A percentile compares a stretch with the other conserved stretches of the same genome.
These are phyloP conservation scores for Agarophyton chilense DNA, from an alignment of 23 red algal species.

Conservation along the genomic window DNA sequence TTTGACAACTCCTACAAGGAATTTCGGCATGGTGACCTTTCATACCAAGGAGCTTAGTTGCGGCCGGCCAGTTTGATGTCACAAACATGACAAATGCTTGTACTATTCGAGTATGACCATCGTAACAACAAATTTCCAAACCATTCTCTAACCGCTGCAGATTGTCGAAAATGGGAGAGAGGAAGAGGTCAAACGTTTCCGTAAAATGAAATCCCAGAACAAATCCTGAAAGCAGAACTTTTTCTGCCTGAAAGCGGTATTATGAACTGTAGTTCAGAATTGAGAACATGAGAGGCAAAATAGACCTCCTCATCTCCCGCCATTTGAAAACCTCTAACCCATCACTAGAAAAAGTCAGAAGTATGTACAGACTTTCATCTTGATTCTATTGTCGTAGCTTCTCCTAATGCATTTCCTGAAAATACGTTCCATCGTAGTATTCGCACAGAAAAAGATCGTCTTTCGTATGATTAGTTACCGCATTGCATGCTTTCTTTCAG, in stretches of 20 bases:
- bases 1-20: no score
- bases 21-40: constrained; percentile 10
- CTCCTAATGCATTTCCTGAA: background rate
- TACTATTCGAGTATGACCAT: background rate
- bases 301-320: background rate
- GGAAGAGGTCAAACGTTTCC: background rate
- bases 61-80: background rate
- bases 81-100: background rate
- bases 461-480: no score
- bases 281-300: constrained; percentile 5
- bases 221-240: no score
- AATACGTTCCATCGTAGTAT: background rate
- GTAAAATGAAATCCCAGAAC: no score
- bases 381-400: background rate
- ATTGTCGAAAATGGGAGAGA: background rate
- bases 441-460: no score
- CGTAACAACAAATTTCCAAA: background rate
- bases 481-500: no score
- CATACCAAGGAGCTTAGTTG: background rate
- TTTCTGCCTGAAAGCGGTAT: no score
- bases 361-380: constrained; percentile 1
- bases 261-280: no score
- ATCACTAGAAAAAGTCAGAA: background rate
- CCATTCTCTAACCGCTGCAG: no score
- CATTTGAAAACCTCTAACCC: background rate